Conservation (phyloP, 2,329 filamentous ascomycete species). For the Emericellopsis cladophorae region DNA sequence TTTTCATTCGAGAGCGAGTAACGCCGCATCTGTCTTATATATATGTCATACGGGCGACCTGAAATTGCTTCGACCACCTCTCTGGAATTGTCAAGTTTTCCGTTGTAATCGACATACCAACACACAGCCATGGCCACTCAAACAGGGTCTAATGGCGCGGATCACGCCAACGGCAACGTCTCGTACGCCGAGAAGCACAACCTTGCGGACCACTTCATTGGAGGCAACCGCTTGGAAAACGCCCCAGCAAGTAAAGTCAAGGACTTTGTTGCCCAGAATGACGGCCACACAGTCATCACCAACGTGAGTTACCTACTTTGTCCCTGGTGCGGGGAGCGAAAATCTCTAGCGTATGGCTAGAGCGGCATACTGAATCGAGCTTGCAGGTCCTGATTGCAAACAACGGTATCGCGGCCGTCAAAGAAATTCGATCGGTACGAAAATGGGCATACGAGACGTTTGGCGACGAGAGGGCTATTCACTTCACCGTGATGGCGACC, state of each 20-base stretch:
- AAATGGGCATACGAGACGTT: constrained; percentile 99
- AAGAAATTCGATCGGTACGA: constrained; percentile 96
- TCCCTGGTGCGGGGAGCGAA: background rate
- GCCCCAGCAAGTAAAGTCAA: constrained; percentile 80
- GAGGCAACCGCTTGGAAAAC: constrained; percentile 75
- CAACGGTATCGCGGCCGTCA: constrained; percentile 98
- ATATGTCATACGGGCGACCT: background rate
- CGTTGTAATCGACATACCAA: constrained; percentile 1
- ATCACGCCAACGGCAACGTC: constrained; percentile 42
- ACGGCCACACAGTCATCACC: constrained; percentile 96
- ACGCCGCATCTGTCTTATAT: background rate
- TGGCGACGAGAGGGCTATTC: constrained; percentile 93
- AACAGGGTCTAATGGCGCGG: constrained; percentile 33
- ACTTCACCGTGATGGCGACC: constrained; percentile 99
- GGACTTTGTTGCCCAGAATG: constrained; percentile 83
- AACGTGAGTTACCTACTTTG: constrained; percentile 53
- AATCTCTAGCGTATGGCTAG: background rate
- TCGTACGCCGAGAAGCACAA: constrained; percentile 73
- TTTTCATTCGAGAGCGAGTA: background rate
- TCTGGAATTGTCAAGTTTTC: constrained; percentile 10
- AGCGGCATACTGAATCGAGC: background rate
- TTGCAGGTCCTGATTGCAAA: constrained; percentile 90
- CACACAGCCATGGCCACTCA: constrained; percentile 32
- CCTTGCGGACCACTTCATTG: constrained; percentile 88
- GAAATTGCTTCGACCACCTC: constrained; percentile 4